Conservation (phyloP, 768 basidiomycete species). For the Lanmaoa rubissima region DNA sequence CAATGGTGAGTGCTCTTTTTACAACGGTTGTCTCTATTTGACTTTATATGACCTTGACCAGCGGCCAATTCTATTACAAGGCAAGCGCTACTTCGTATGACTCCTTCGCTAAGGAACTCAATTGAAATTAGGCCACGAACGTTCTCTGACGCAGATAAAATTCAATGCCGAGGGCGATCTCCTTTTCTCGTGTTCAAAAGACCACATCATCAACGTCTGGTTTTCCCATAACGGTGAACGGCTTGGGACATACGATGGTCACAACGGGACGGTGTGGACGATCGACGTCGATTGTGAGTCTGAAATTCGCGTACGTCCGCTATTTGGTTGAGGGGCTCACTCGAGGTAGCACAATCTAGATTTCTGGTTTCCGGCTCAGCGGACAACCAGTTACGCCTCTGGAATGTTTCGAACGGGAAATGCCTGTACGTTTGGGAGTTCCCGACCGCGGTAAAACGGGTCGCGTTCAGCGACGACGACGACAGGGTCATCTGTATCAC, state of each 20-base stretch:
- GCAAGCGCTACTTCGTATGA: constrained; percentile 23
- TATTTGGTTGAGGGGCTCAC: background rate
- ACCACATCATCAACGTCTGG: constrained; percentile 94
- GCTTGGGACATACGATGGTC: constrained; percentile 92
- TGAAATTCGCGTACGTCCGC: background rate
- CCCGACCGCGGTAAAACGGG: constrained; percentile 95
- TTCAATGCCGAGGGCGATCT: constrained; percentile 97
- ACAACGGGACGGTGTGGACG: constrained; percentile 97
- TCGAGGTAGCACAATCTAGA: constrained; percentile 64
- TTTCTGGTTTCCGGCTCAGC: constrained; percentile 91
- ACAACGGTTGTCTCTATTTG: background rate
- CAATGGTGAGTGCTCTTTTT: constrained; percentile 15
- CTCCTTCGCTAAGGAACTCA: constrained; percentile 9
- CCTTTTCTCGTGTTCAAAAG: constrained; percentile 94
- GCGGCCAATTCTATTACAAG: constrained; percentile 78
- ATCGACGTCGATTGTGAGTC: constrained; percentile 91
- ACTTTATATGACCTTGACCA: constrained; percentile 25
- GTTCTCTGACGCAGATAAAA: constrained; percentile 95
- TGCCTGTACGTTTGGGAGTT: constrained; percentile 97
- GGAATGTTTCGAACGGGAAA: constrained; percentile 87
- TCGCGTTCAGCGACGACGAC: constrained; percentile 86
- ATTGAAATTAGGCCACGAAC: constrained; percentile 78
- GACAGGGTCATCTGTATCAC: constrained; percentile 88
- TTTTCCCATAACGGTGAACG: constrained; percentile 96
- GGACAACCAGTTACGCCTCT: constrained; percentile 89